These are phyloP conservation scores for Ceratobasidium sp. DNA, from an alignment of 1,284 basidiomycete genomes.

Conservation along the genomic window DNA sequence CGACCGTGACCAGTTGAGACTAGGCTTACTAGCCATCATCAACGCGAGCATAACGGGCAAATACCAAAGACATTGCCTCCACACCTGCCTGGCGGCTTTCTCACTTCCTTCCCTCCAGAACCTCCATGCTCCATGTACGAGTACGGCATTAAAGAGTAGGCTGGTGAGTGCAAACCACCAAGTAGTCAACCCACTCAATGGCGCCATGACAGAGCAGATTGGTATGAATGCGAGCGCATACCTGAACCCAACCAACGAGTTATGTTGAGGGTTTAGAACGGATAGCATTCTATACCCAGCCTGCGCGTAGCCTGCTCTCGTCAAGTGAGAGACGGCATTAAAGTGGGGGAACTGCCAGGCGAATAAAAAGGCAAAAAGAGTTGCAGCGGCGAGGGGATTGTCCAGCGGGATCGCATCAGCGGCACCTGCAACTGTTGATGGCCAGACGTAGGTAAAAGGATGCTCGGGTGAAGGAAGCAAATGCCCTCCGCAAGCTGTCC, in stretches of 20 bases:
- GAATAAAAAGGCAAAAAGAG: slow-evolving; percentile 86
- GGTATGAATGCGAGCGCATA: slow-evolving; percentile 86
- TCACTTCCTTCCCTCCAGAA: slow-evolving; percentile 86
- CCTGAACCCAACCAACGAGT: slow-evolving; percentile 87
- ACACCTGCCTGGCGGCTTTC: slow-evolving; percentile 82
- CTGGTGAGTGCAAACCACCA: slow-evolving; percentile 88
- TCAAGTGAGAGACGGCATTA: slow-evolving; percentile 90
- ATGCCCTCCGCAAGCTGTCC: slow-evolving; percentile 92
- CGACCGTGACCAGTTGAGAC: slow-evolving; percentile 35
- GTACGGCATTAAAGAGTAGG: slow-evolving; percentile 81
- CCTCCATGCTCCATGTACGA: slow-evolving; percentile 75
- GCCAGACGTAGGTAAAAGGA: slow-evolving; percentile 71
- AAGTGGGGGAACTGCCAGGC: slow-evolving; percentile 99
- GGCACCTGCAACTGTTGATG: slow-evolving; percentile 54
- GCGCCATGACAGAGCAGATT: slow-evolving; percentile 84
- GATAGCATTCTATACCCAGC: slow-evolving; percentile 96
- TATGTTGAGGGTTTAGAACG: slow-evolving; percentile 83
- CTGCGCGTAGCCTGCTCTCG: slow-evolving; percentile 90
- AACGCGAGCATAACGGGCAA: slow-evolving; percentile 90
- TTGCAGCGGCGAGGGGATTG: slow-evolving; percentile 82
- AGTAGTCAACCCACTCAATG: slow-evolving; percentile 88
- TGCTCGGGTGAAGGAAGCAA: slow-evolving; percentile 75
- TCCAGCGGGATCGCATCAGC: slow-evolving; percentile 63
- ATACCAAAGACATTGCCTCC: slow-evolving; percentile 91
- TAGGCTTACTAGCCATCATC: slow-evolving; percentile 74